Conservation (phyloP, 169 alveolate genomes). For the Eimeria falciformis region DNA sequence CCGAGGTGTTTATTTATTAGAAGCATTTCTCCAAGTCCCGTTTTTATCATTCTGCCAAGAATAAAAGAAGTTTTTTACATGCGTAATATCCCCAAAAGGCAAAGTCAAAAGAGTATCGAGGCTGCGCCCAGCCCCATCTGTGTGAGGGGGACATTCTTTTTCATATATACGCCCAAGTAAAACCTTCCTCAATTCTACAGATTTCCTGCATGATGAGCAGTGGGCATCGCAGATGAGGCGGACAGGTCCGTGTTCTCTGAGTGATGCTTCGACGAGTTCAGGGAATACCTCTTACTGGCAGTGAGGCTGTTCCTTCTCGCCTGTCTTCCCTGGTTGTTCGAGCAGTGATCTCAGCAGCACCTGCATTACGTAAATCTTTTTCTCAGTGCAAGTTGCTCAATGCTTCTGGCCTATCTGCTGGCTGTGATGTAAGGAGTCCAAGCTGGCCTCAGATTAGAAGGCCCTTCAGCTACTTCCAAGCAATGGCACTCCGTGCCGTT, state of each 20-base stretch:
- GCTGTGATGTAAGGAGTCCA: neutral
- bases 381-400: too few species aligned
- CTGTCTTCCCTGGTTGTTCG: neutral
- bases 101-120: neutral
- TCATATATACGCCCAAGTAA: too few species aligned
- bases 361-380: neutral
- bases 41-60: neutral
- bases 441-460: neutral
- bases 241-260: neutral
- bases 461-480: neutral
- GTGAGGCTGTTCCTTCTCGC: neutral
- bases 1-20: neutral
- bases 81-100: neutral
- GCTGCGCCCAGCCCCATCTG: slow-evolving; percentile 45
- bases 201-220: neutral
- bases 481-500: slow-evolving; percentile 28
- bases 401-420: neutral
- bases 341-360: neutral
- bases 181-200: neutral
- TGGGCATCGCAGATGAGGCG: neutral
- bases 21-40: neutral
- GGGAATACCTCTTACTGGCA: neutral
- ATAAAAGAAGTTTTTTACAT: too few species aligned
- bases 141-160: too few species aligned
- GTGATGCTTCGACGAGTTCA: neutral